phyloP scores from a whole-genome alignment of 176 grass and related monocot genomes.

The Eleusine indica region DNA sequence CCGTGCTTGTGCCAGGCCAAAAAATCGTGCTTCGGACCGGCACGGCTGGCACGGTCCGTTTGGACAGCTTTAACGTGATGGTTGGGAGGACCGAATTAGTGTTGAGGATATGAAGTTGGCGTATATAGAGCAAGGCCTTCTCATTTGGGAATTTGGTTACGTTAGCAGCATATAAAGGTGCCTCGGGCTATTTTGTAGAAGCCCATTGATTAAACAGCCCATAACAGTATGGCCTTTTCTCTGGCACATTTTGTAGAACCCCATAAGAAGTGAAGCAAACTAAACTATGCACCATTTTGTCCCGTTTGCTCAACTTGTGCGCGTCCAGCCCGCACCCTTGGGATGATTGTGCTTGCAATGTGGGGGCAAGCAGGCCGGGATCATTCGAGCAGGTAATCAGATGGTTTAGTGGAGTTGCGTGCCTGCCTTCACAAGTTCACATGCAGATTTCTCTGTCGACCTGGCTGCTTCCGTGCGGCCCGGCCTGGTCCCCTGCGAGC shows the following conservation, averaged over 20 bases:
- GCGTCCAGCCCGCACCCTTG: background rate
- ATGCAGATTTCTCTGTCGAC: slow-evolving; percentile 29
- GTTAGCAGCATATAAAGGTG: too few relatives aligned
- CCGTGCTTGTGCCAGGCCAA: too few relatives aligned
- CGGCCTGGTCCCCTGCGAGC: slow-evolving; percentile 27
- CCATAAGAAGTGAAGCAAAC: background rate
- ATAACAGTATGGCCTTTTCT: fast-evolving
- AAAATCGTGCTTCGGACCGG: too few relatives aligned
- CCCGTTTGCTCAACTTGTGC: background rate
- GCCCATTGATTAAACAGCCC: background rate
- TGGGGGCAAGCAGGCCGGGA: too few relatives aligned
- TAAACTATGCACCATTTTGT: background rate
- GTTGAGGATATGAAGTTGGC: too few relatives aligned
- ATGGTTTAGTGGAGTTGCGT: too few relatives aligned
- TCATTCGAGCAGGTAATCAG: too few relatives aligned
- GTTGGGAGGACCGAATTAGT: too few relatives aligned
- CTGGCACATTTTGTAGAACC: background rate
- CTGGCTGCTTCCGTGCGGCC: slow-evolving; percentile 11
- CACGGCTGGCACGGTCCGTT: too few relatives aligned
- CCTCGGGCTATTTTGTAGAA: background rate
- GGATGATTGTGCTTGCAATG: slow-evolving; percentile 34
- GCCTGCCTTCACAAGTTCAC: background rate
- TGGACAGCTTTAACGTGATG: too few relatives aligned
- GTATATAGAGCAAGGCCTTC: too few relatives aligned
- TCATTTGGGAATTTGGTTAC: too few relatives aligned